phyloP scores from a whole-genome alignment of 805 yeast species.

The Candida parachauliodes region DNA sequence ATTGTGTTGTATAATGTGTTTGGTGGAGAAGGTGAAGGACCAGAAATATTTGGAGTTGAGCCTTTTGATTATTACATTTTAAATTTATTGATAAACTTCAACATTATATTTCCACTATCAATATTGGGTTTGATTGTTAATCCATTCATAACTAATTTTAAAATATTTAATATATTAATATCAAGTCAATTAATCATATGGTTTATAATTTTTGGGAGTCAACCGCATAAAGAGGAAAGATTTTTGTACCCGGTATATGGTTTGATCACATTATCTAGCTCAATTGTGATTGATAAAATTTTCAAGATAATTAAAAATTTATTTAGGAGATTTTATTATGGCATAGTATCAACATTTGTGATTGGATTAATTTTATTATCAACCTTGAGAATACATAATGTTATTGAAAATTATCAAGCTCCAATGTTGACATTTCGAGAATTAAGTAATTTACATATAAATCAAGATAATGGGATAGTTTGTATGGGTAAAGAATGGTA shows the following conservation, averaged over 20 bases:
- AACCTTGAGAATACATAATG: conserved; percentile 52
- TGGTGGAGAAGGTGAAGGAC: conserved; percentile 71
- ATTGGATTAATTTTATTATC: conserved; percentile 16
- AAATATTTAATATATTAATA: conserved; percentile 13
- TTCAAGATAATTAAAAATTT: conserved; percentile 9
- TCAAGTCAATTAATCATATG: conserved; percentile 58
- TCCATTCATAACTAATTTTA: conserved; percentile 14
- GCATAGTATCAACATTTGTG: conserved; percentile 1
- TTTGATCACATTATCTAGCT: conserved; percentile 58
- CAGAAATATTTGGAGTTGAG: conserved; percentile 87
- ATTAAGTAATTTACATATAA: conserved; percentile 13
- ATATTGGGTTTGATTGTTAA: conserved; percentile 32
- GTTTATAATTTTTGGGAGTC: conserved; percentile 61
- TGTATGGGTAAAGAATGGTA: conserved; percentile 97
- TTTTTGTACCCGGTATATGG: conserved; percentile 85
- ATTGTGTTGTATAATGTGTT: conserved; percentile 78
- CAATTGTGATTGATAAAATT: conserved; percentile 37
- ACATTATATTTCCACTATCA: conserved; percentile 45
- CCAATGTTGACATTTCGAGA: conserved; percentile 61
- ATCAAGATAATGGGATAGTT: conserved; percentile 38
- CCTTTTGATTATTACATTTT: conserved; percentile 67
- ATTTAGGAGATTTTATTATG: not conserved
- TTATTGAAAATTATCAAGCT: conserved; percentile 66
- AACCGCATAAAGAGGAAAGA: conserved; percentile 92
- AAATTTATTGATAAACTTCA: conserved; percentile 75